phyloP scores from a whole-genome alignment of 2,329 filamentous ascomycete genomes.

The Neoscytalidium dimidiatum region DNA sequence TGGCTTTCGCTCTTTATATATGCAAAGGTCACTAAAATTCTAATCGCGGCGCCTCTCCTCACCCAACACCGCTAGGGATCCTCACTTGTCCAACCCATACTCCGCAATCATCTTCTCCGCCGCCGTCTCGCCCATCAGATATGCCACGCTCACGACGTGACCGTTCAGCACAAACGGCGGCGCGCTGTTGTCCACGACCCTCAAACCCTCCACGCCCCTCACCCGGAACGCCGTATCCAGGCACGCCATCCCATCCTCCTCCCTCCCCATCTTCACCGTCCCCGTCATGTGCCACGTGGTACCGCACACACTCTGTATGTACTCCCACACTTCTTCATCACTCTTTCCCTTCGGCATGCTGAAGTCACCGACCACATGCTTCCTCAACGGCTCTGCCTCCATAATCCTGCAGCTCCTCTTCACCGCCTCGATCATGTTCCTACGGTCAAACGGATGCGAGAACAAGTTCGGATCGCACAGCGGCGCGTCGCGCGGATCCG shows the following conservation, averaged over 20 bases:
- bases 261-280: conserved; percentile 57
- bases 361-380: conserved; percentile 40
- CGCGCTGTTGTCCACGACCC: conserved; percentile 31
- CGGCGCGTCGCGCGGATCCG: conserved; percentile 54
- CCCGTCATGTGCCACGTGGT: conserved; percentile 60
- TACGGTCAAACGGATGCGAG: conserved; percentile 56
- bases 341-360: conserved; percentile 38
- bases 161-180: conserved; percentile 23
- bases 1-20: no score
- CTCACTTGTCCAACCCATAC: conserved; percentile 23
- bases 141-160: conserved; percentile 25
- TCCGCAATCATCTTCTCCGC: conserved; percentile 35
- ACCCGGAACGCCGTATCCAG: conserved; percentile 26
- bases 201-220: conserved; percentile 25
- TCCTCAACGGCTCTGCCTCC: conserved; percentile 43
- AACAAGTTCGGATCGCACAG: conserved; percentile 57
- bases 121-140: conserved; percentile 36
- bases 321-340: conserved; percentile 54
- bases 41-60: no score
- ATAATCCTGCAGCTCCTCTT: conserved; percentile 45
- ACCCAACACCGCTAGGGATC: neutral
- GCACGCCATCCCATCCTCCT: conserved; percentile 22
- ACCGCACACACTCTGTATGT: conserved; percentile 46
- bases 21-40: no score
- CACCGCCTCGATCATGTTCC: conserved; percentile 51